A percentile compares a stretch with the other conserved stretches of the same genome.
phyloP scores from a whole-genome alignment of 2,329 filamentous ascomycete genomes.

The Aspergillus versicolor region DNA sequence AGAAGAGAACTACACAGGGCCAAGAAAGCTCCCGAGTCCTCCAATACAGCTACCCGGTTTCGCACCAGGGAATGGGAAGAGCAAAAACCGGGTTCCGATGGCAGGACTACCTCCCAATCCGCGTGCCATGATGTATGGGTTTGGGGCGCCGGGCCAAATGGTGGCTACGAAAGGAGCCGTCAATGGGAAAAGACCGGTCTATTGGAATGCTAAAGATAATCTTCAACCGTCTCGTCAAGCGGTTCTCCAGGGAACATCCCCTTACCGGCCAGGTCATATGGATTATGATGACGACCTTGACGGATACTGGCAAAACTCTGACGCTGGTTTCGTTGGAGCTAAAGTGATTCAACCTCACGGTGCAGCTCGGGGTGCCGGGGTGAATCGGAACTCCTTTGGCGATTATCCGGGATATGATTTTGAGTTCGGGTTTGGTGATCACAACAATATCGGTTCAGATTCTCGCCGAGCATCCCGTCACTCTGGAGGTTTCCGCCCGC shows the following conservation, averaged over 20 bases:
- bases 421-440: constrained; percentile 24
- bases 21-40: constrained; percentile 16
- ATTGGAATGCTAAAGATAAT: constrained; percentile 11
- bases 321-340: constrained; percentile 8
- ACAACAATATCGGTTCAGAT: constrained; percentile 15
- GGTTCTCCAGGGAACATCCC: constrained; percentile 3
- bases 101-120: constrained; percentile 37
- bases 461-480: constrained; percentile 20
- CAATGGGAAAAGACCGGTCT: constrained; percentile 15
- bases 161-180: constrained; percentile 8
- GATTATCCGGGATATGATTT: constrained; percentile 21
- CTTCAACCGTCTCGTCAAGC: constrained; percentile 8
- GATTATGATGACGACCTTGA: constrained; percentile 18
- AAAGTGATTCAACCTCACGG: constrained; percentile 16
- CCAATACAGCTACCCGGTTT: constrained; percentile 12
- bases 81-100: constrained; percentile 13
- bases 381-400: constrained; percentile 7
- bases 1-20: constrained; percentile 36
- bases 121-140: constrained; percentile 33
- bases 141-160: constrained; percentile 18
- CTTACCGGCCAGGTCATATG: background rate
- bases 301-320: constrained; percentile 15
- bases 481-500: constrained; percentile 19
- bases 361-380: constrained; percentile 9
- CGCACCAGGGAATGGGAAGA: background rate